Evolutionary conservation across 2,329 filamentous ascomycete species (phyloP).

Genomic region (Phoma sp.): DNA sequence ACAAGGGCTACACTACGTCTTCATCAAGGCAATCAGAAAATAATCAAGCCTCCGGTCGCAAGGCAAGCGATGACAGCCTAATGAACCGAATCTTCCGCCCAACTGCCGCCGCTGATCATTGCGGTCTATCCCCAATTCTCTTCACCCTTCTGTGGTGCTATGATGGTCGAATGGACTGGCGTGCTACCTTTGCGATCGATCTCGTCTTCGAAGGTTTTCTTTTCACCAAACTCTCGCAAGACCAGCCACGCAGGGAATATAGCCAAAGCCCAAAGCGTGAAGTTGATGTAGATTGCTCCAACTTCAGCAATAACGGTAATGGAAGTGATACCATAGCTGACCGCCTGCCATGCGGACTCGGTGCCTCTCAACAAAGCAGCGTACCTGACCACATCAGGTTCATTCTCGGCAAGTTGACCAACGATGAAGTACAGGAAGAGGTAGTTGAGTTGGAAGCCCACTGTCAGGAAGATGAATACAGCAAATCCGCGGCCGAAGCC

Average conservation of each 20-base stretch:
- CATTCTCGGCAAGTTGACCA: conserved; percentile 65
- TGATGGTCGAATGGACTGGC: neutral
- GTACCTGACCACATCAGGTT: conserved; percentile 71
- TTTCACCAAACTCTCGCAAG: conserved; percentile 60
- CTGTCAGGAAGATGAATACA: conserved; percentile 70
- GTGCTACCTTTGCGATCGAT: neutral
- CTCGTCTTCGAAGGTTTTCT: conserved; percentile 14
- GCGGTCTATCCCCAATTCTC: neutral
- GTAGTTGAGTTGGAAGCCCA: conserved; percentile 76
- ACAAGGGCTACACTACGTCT: too few species aligned
- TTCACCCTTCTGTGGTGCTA: neutral
- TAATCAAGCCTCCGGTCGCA: too few species aligned
- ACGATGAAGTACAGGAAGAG: conserved; percentile 77
- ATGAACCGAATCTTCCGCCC: neutral
- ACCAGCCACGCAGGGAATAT: conserved; percentile 72
- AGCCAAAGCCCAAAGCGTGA: conserved; percentile 69
- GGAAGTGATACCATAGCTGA: conserved; percentile 72
- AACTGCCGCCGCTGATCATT: neutral
- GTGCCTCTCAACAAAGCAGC: conserved; percentile 71
- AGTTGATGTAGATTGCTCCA: conserved; percentile 73
- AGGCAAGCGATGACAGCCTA: neutral
- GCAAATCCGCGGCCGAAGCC: conserved; percentile 72
- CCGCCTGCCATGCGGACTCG: conserved; percentile 74
- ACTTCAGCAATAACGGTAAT: conserved; percentile 67
- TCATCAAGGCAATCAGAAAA: too few species aligned